Evolutionary conservation across 2,329 filamentous ascomycete species (phyloP).

Genomic region (Colletotrichum melonis): DNA sequence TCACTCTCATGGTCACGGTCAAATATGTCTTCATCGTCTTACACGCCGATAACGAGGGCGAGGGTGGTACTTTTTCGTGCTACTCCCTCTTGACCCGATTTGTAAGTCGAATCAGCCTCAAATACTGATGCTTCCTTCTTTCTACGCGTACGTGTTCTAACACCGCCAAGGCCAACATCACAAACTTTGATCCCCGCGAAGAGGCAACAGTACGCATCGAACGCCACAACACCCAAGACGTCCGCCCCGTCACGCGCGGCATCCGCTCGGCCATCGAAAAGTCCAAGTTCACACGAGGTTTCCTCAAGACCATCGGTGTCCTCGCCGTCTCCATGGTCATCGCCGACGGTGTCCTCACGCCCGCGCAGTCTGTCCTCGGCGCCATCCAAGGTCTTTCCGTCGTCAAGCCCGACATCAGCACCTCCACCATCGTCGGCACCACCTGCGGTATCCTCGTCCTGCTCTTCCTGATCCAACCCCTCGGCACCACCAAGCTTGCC

Average conservation of each 20-base stretch:
- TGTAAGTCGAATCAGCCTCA: conserved; percentile 45
- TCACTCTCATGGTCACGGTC: conserved; percentile 75
- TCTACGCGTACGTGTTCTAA: too few relatives aligned
- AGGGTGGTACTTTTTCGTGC: conserved; percentile 76
- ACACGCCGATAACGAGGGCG: conserved; percentile 75
- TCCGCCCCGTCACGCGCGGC: conserved; percentile 61
- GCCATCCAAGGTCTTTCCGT: conserved; percentile 74
- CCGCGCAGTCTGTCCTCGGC: conserved; percentile 76
- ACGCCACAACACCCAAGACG: conserved; percentile 66
- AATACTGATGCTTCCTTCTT: too few relatives aligned
- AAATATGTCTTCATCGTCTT: conserved; percentile 77
- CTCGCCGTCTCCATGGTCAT: conserved; percentile 77
- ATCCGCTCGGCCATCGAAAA: conserved; percentile 69
- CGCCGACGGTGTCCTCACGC: conserved; percentile 73
- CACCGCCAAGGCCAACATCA: conserved; percentile 63
- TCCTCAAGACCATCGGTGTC: conserved; percentile 72
- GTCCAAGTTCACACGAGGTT: conserved; percentile 59
- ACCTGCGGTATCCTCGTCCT: conserved; percentile 73
- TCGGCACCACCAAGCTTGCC: conserved; percentile 72
- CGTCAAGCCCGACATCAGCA: conserved; percentile 65
- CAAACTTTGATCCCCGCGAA: conserved; percentile 67
- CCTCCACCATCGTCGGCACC: conserved; percentile 69
- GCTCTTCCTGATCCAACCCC: conserved; percentile 72
- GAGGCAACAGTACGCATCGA: conserved; percentile 68
- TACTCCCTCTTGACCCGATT: conserved; percentile 73